Percentiles rank a stretch among this genome's conserved stretches.
Evolutionary conservation across 2,329 filamentous ascomycete species (phyloP).

Genomic region (Claviceps sp.): DNA sequence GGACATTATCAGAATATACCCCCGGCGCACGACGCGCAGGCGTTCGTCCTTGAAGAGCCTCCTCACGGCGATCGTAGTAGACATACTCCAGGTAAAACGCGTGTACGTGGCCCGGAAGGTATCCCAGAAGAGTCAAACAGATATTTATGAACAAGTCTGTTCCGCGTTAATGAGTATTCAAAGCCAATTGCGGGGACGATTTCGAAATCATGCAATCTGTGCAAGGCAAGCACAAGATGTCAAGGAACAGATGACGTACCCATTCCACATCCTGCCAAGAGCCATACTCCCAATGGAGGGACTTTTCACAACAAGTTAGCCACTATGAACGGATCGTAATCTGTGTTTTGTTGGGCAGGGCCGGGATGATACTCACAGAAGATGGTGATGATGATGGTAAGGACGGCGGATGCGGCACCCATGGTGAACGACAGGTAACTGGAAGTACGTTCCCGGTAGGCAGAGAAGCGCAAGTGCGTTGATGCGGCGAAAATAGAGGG

Average conservation of each 20-base stretch:
- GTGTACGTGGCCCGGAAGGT: conserved; percentile 65
- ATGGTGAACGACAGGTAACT: conserved; percentile 24
- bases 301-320: conserved; percentile 30
- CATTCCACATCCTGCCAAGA: conserved; percentile 50
- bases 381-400: conserved; percentile 39
- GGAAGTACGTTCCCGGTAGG: no score
- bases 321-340: neutral
- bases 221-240: no score
- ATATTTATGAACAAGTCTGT: conserved; percentile 54
- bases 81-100: conserved; percentile 75
- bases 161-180: conserved; percentile 2
- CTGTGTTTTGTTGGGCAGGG: neutral
- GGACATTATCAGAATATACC: conserved; percentile 60
- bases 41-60: conserved; percentile 43
- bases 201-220: no score
- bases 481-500: no score
- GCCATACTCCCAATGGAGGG: conserved; percentile 50
- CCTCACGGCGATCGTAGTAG: conserved; percentile 63
- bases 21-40: conserved; percentile 46
- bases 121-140: conserved; percentile 53
- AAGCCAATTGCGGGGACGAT: neutral
- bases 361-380: conserved; percentile 27
- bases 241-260: conserved; percentile 18
- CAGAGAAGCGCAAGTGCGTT: no score
- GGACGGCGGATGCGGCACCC: conserved; percentile 34